phyloP scores from a whole-genome alignment of 768 basidiomycete species.

The Rhodotorula graminis region DNA sequence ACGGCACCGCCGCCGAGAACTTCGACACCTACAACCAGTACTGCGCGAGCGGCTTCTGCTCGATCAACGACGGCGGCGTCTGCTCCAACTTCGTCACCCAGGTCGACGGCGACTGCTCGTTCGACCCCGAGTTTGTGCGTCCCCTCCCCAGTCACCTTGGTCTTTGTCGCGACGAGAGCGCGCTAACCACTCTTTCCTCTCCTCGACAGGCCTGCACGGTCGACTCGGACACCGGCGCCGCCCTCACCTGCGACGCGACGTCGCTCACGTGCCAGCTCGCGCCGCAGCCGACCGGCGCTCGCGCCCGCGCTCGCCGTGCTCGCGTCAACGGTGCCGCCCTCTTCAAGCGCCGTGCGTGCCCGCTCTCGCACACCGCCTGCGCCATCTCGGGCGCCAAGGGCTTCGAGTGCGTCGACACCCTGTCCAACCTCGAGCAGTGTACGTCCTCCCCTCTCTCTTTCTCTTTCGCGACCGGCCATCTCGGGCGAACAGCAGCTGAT shows the following conservation, averaged over 20 bases:
- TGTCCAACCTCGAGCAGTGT: conserved; percentile 7
- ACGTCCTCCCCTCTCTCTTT: background rate
- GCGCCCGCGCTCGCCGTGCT: conserved; percentile 7
- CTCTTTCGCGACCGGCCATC: accelerated
- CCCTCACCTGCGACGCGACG: background rate
- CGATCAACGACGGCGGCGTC: background rate
- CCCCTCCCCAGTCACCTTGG: no score
- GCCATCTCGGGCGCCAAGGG: background rate
- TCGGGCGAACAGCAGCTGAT: background rate
- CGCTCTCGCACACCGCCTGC: conserved; percentile 25
- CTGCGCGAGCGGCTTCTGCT: conserved; percentile 22
- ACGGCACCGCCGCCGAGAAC: background rate
- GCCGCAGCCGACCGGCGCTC: conserved; percentile 7
- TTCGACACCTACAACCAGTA: conserved; percentile 1
- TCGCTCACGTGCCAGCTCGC: background rate
- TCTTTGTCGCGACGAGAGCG: no score
- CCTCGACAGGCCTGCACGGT: background rate
- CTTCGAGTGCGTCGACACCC: conserved; percentile 38
- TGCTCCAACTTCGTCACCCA: conserved; percentile 5
- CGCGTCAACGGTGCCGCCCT: background rate
- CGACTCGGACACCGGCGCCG: background rate
- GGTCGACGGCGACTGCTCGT: conserved; percentile 15
- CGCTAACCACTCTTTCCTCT: no score
- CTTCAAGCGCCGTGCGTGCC: conserved; percentile 14
- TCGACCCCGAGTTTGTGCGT: conserved; percentile 6